phyloP scores from a whole-genome alignment of 257 asterid genomes.

The Solanum rostratum region DNA sequence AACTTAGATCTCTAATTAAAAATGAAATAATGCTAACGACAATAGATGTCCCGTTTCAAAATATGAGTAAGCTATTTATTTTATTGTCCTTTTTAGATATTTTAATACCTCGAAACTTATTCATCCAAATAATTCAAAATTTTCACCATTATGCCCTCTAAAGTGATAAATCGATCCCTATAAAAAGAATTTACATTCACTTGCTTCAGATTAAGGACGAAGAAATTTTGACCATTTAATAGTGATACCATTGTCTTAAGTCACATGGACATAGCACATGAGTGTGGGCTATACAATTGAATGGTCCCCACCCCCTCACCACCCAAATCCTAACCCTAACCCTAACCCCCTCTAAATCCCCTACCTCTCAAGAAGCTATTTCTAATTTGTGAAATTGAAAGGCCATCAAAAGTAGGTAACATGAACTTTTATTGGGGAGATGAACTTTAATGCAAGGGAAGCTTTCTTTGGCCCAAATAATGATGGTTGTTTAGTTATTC shows the following conservation, averaged over 20 bases:
- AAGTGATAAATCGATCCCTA: not conserved
- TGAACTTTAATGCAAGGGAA: not conserved
- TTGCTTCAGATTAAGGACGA: not conserved
- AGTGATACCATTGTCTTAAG: not conserved
- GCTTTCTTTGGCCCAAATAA: not conserved
- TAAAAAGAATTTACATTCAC: not conserved
- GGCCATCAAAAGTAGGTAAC: not conserved
- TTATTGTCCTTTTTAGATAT: not conserved
- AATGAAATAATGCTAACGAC: fast-evolving
- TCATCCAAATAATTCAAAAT: not conserved
- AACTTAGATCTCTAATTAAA: not conserved
- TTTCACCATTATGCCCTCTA: not conserved
- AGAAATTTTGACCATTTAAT: not conserved
- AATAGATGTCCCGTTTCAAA: not conserved
- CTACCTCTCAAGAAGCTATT: not conserved
- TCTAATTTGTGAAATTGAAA: not conserved
- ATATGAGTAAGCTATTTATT: not conserved
- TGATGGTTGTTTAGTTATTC: not conserved
- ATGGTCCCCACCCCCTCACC: not conserved
- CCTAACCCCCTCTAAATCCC: not conserved
- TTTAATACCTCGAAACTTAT: not conserved
- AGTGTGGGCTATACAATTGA: not conserved
- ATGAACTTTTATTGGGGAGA: not conserved
- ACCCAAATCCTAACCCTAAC: not conserved
- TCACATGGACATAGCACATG: not conserved